A percentile compares a stretch with the other conserved stretches of the same genome.
phyloP scores from a whole-genome alignment of 768 basidiomycete genomes.

The Leucocoprinus birnbaumii region DNA sequence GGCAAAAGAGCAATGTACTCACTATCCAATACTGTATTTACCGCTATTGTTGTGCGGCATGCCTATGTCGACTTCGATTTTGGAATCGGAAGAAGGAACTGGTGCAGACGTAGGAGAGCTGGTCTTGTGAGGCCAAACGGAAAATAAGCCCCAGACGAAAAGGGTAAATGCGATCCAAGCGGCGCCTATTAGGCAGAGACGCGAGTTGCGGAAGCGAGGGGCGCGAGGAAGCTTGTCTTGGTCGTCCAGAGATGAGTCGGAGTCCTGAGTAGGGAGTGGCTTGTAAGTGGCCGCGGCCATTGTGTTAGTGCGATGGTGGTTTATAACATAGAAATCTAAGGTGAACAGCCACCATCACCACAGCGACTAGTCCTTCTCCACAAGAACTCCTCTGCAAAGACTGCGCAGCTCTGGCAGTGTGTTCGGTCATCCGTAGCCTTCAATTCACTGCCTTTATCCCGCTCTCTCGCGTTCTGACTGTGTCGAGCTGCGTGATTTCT shows the following conservation, averaged over 20 bases:
- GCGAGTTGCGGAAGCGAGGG: constrained; percentile 15
- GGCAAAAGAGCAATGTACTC: constrained; percentile 26
- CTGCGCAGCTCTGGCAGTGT: not conserved
- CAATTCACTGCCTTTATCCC: not conserved
- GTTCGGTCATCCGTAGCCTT: not conserved
- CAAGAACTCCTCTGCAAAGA: no score
- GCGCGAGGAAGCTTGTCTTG: constrained; percentile 9
- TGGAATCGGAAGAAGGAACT: not conserved
- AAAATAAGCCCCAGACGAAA: not conserved
- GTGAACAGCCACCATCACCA: not conserved
- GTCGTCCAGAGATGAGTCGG: constrained; percentile 22
- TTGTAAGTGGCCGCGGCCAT: constrained; percentile 16
- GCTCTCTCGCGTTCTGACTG: not conserved
- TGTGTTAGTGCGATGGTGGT: no score
- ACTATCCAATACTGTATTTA: constrained; percentile 84
- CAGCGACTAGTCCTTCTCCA: not conserved
- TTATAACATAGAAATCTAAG: not conserved
- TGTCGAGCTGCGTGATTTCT: no score
- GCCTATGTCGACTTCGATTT: constrained; percentile 1
- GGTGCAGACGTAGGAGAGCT: constrained; percentile 3
- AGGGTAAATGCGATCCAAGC: constrained; percentile 18
- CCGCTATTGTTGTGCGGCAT: constrained; percentile 41
- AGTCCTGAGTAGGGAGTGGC: constrained; percentile 17
- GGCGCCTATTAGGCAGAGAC: constrained; percentile 27
- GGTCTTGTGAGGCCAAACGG: not conserved